Conservation (phyloP, 305 asterid genomes). For the Lippia alba region DNA sequence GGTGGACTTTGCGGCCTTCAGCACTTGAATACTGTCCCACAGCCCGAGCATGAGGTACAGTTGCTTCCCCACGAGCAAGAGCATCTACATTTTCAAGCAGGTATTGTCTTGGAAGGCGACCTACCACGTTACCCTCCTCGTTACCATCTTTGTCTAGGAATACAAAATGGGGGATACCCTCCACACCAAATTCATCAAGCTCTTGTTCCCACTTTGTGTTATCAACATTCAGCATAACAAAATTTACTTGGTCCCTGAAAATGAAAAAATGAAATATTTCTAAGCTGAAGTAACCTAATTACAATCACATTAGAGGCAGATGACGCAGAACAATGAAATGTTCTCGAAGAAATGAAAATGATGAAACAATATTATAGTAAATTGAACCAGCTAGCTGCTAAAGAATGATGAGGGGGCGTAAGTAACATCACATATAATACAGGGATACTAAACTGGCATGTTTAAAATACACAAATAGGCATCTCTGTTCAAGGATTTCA, state of each 20-base stretch:
- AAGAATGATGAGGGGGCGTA: background rate
- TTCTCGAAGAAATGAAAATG: background rate
- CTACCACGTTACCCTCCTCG: slow-evolving; percentile 93
- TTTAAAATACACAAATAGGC: background rate
- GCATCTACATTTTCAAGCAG: slow-evolving; percentile 84
- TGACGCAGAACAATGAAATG: slow-evolving; percentile 11
- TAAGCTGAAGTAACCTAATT: background rate
- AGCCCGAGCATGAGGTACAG: slow-evolving; percentile 84
- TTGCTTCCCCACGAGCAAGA: slow-evolving; percentile 81
- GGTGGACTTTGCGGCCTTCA: slow-evolving; percentile 66
- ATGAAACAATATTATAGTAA: background rate
- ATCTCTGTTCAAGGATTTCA: background rate
- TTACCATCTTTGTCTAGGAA: slow-evolving; percentile 86
- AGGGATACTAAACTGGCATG: background rate
- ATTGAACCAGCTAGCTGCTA: background rate
- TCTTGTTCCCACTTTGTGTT: slow-evolving; percentile 99
- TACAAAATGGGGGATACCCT: slow-evolving; percentile 97
- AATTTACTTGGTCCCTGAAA: slow-evolving; percentile 82
- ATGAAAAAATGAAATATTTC: background rate
- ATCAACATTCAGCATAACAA: slow-evolving; percentile 95
- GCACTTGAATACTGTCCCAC: slow-evolving; percentile 83
- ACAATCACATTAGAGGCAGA: background rate
- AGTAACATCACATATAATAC: background rate
- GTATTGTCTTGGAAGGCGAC: slow-evolving; percentile 82
- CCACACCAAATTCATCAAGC: slow-evolving; percentile 97